Evolutionary conservation across 2,329 filamentous ascomycete genomes (phyloP).

Genomic region (Diaporthe eres): DNA sequence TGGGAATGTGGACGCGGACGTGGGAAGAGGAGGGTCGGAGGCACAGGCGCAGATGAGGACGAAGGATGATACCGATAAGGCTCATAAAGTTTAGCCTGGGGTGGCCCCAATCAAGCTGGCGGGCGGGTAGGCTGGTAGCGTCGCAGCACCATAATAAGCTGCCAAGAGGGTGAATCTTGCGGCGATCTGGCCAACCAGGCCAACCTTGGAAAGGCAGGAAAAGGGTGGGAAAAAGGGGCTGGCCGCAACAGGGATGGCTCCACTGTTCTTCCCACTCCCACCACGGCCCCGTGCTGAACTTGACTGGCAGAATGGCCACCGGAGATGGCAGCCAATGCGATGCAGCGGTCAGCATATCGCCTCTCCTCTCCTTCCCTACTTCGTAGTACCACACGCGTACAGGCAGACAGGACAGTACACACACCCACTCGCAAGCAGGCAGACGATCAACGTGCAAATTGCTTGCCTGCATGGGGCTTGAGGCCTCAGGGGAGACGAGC

Average conservation of each 20-base stretch:
- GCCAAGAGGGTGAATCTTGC: constrained; percentile 34
- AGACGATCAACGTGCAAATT: constrained; percentile 13
- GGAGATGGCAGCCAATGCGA: constrained; percentile 21
- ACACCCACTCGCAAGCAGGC: neutral
- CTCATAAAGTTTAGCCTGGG: constrained; percentile 27
- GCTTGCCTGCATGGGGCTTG: constrained; percentile 7
- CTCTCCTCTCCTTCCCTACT: neutral
- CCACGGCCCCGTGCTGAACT: constrained; percentile 10
- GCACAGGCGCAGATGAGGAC: neutral
- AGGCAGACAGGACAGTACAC: neutral
- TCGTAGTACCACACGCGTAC: neutral
- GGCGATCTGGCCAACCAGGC: constrained; percentile 32
- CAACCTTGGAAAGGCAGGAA: neutral
- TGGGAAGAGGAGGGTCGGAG: constrained; percentile 4
- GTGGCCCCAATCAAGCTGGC: constrained; percentile 7
- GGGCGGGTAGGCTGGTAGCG: constrained; percentile 8
- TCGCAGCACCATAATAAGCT: constrained; percentile 27
- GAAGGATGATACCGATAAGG: constrained; percentile 32
- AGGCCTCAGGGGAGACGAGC: constrained; percentile 18
- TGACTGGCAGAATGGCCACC: constrained; percentile 15
- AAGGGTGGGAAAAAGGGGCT: constrained; percentile 26
- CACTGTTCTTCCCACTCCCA: neutral
- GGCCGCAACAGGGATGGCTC: constrained; percentile 28
- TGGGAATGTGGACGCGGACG: constrained; percentile 18
- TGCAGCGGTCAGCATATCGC: constrained; percentile 26